Conservation (phyloP, 73 alveolate genomes). For the Symbiodinium pilosum region DNA sequence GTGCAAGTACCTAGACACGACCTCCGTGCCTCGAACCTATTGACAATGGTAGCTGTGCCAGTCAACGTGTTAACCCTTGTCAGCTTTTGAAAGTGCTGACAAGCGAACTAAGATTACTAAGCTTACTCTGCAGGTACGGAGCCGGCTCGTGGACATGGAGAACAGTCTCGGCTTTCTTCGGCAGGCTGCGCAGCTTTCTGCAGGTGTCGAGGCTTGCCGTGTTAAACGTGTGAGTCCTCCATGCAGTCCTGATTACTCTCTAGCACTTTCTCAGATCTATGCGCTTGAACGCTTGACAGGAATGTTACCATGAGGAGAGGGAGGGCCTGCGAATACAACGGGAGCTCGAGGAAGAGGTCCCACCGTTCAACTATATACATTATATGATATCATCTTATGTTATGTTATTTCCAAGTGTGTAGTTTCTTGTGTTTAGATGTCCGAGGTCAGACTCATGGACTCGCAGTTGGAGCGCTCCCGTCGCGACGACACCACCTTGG, state of each 20-base stretch:
- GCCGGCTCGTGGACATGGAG: conserved; percentile 27
- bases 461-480: neutral
- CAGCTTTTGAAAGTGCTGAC: too few relatives aligned
- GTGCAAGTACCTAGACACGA: too few relatives aligned
- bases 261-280: neutral
- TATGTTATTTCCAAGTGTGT: too few relatives aligned
- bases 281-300: too few relatives aligned
- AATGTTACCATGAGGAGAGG: conserved; percentile 58
- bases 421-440: too few relatives aligned
- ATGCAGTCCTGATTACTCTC: neutral
- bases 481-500: conserved; percentile 11
- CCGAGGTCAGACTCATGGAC: neutral
- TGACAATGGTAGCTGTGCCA: too few relatives aligned
- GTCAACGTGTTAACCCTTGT: too few relatives aligned
- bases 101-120: neutral
- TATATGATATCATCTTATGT: too few relatives aligned
- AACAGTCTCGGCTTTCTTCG: conserved; percentile 32
- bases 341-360: conserved; percentile 54
- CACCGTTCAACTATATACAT: neutral
- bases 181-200: conserved; percentile 23
- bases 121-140: neutral
- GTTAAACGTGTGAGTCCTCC: neutral
- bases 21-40: too few relatives aligned
- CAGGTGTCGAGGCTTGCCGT: too few relatives aligned
- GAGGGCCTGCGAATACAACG: conserved; percentile 62